Evolutionary conservation across 2,329 filamentous ascomycete species (phyloP), one percentile per base, ranked within the genome.

Genomic region (Xylariaceae sp.): DNA sequence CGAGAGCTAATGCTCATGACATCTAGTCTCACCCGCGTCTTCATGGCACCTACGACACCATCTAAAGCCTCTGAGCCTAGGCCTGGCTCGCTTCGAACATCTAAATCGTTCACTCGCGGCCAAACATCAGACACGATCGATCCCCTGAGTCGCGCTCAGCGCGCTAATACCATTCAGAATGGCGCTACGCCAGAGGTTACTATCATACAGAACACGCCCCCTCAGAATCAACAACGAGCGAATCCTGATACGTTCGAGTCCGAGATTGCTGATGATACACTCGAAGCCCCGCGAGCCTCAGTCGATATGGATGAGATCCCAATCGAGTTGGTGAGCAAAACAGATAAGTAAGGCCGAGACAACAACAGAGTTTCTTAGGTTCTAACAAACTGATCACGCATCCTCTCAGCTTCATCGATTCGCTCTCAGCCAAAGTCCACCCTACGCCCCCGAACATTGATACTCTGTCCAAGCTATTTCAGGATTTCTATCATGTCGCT

Each of bases 281-380:
- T 74, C 4, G 81, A 85, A 58, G 66, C 73, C 2, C 77, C 78
- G 0, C 72, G 83, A 56, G 75, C 78, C 20, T 86, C 89, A 2
- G 83, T 90, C 60, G 88, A 90, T 54, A 88, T 95, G 61, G 91
- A 96, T 66, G 90, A 96, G 68, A 85, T 99, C 42, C 95, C 95
- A 14, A 95, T 97, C 67, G 95, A 99, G 80, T 84, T 99, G 56
- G 83, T 95, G 56, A 95, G 91, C 73, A 77, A 97, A 70, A 91
- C 89, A 19, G 93, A 98, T 74, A 90, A 90, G 91, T 92, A 78
- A 59, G n/a, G 72, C 63, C 41, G 29, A 46, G 21, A 47, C 40
- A 20, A n/a, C 10, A 29, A n/a, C 10, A 29, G 52, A 50, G 40
- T 37, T 46, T 50, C 46, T 55, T 64, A 20, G 9, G 6, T 45